These are phyloP conservation scores for Trichoderma breve DNA, from an alignment of 2,329 filamentous ascomycete genomes.

Conservation along the genomic window DNA sequence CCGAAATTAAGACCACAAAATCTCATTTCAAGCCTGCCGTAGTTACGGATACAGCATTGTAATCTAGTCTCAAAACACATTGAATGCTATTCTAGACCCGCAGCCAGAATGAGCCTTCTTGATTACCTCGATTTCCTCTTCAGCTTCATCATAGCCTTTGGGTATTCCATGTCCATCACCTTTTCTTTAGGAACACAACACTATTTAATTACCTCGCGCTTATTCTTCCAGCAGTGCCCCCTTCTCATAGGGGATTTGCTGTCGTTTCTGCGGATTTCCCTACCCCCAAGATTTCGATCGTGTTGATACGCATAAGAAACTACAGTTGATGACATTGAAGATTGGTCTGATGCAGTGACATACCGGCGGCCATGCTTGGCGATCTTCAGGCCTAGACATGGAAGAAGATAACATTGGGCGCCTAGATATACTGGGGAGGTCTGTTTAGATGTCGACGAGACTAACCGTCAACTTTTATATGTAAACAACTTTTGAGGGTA, in stretches of 20 bases:
- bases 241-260: not conserved
- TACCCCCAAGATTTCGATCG: not conserved
- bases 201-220: accelerated
- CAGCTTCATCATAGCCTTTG: not conserved
- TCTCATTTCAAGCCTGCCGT: not conserved
- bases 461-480: not conserved
- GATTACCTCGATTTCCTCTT: not conserved
- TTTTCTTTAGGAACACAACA: too few species aligned
- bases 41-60: not conserved
- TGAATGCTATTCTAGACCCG: not conserved
- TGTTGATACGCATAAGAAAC: not conserved
- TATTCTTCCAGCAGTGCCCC: not conserved
- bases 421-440: not conserved
- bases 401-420: not conserved
- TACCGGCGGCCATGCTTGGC: not conserved
- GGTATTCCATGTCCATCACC: too few species aligned
- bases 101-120: not conserved
- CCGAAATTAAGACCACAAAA: not conserved
- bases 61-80: not conserved
- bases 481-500: not conserved
- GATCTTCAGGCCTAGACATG: not conserved
- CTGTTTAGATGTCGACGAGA: not conserved
- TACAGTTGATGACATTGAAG: not conserved
- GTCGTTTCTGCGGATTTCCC: not conserved
- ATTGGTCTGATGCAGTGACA: not conserved